Base-by-base conservation (phyloP, 257 asterid genomes). In the Voacanga thouarsii region DNA sequence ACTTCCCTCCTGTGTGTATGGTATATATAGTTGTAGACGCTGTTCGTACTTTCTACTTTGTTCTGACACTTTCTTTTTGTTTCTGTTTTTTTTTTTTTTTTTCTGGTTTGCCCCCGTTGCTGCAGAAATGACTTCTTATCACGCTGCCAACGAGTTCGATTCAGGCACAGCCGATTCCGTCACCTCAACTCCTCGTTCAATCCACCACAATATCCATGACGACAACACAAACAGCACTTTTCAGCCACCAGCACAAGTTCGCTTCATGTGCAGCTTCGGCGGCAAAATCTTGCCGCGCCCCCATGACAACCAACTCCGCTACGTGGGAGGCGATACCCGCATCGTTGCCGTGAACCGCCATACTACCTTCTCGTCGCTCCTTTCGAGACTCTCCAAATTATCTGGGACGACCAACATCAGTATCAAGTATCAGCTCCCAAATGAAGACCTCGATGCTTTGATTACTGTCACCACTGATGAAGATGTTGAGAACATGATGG, bases 401-500 rank as follows among this genome's bases (percentile, higher is more conserved):
- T 73, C 88, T 1, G 96, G 96, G 59, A 89, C 92, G 12, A 71
- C 87, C 68, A 78, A 77, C 82, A 59, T 92, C 72, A 87, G 86
- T 87, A 84, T 94, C 70, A 94, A 92, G 80, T 94, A 94, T 84
- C 97, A 94, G 92, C 97, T 94, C 37, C 98, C 98, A 0, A 94
- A 86, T 79, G 97, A 94, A 72, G 98, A 94, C 75, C 88, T 94
- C 6, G 98, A 94, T 78, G 84, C 97, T 16, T 87, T 94, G 15
- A 92, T 94, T 71, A 91, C 98, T 9, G 95, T 92, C 44, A 87
- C 94, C 1, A 81, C 87, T 1, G 97, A 94, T 45, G 97, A 94
- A 76, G 98, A 94, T 83, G 86, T 94, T 15, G 97, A 94, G 68
- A 92, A 94, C 75, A 92, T 94, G 97, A 91, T 94, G 94, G 98